A percentile compares a stretch with the other conserved stretches of the same genome.
phyloP scores from a whole-genome alignment of 805 yeast species.

The Starmerella stigmatis region DNA sequence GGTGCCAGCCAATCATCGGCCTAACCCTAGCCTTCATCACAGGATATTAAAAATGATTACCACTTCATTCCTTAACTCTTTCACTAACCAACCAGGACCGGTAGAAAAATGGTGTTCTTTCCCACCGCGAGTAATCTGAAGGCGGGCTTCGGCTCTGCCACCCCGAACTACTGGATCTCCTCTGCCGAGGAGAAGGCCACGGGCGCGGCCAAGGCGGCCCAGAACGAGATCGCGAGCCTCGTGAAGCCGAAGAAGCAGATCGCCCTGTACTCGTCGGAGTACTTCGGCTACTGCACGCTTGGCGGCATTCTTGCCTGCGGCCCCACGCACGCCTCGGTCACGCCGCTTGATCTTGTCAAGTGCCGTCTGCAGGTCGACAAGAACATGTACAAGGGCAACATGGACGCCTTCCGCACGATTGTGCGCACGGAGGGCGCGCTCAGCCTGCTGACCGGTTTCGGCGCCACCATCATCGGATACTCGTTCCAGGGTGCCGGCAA shows the following conservation, averaged over 20 bases:
- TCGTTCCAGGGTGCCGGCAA: constrained; percentile 95
- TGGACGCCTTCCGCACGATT: constrained; percentile 70
- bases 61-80: neutral
- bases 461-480: constrained; percentile 88
- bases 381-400: constrained; percentile 55
- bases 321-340: constrained; percentile 87
- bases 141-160: constrained; percentile 30
- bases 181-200: constrained; percentile 25
- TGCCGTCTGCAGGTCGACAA: constrained; percentile 86
- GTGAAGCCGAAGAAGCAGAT: constrained; percentile 34
- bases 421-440: constrained; percentile 59
- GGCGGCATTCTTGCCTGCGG: constrained; percentile 86
- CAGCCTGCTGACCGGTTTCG: constrained; percentile 74
- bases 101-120: constrained; percentile 32
- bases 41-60: constrained; percentile 5
- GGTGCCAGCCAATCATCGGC: constrained; percentile 10
- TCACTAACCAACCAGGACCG: constrained; percentile 1
- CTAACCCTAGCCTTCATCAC: constrained; percentile 11
- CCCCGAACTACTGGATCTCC: constrained; percentile 32
- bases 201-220: constrained; percentile 26
- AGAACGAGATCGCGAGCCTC: constrained; percentile 30
- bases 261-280: constrained; percentile 48
- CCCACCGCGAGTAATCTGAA: constrained; percentile 32
- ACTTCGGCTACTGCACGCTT: constrained; percentile 60
- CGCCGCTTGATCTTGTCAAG: constrained; percentile 88